A percentile compares a stretch with the other conserved stretches of the same genome.
Evolutionary conservation across 2,329 filamentous ascomycete genomes (phyloP).

Genomic region (Thyridium curvatum): DNA sequence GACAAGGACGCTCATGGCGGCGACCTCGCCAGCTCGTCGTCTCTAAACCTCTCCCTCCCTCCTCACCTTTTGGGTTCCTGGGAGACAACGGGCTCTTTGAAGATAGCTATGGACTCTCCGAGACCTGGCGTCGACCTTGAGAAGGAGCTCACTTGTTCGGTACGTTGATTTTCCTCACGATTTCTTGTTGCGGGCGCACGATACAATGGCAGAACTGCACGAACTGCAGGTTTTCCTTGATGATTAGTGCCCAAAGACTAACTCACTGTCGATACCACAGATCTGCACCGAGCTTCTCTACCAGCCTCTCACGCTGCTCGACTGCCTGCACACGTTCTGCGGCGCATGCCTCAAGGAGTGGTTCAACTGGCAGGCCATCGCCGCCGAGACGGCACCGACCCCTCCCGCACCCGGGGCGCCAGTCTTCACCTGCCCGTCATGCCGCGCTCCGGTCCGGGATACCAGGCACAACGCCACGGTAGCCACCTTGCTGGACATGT

Average conservation of each 20-base stretch:
- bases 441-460: constrained; percentile 77
- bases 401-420: constrained; percentile 40
- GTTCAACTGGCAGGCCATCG: constrained; percentile 74
- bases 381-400: constrained; percentile 43
- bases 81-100: no score
- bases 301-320: constrained; percentile 83
- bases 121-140: constrained; percentile 65
- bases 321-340: constrained; percentile 94
- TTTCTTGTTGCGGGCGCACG: background rate
- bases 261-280: constrained; percentile 35
- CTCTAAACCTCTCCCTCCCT: background rate
- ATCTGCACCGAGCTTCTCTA: constrained; percentile 96
- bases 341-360: constrained; percentile 93
- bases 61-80: no score
- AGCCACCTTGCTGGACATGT: constrained; percentile 85
- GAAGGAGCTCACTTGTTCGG: constrained; percentile 91
- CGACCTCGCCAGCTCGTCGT: no score
- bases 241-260: constrained; percentile 1
- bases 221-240: background rate
- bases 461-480: constrained; percentile 89
- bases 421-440: constrained; percentile 85
- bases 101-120: constrained; percentile 38
- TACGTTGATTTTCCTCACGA: constrained; percentile 41
- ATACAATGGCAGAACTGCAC: background rate
- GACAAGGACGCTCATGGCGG: no score